Percentiles rank a stretch among this genome's conserved stretches.
These are phyloP conservation scores for Metarhizium sp. DNA, from an alignment of 2,329 filamentous ascomycete species.

Conservation along the genomic window DNA sequence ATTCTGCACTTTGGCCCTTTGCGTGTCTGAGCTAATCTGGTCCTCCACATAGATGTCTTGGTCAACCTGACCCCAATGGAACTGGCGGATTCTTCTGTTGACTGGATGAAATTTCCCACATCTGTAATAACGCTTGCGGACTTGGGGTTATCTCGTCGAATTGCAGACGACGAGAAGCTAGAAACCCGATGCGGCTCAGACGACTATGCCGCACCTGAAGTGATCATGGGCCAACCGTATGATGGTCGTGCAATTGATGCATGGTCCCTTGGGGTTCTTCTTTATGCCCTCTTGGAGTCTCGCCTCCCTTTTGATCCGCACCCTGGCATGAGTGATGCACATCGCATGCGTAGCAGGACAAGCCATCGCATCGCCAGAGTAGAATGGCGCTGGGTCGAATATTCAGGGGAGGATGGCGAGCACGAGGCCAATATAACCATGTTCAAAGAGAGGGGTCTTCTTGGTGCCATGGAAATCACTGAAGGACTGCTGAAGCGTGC, in stretches of 20 bases:
- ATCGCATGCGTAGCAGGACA: conserved; percentile 69
- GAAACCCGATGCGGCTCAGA: conserved; percentile 91
- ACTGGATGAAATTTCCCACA: conserved; percentile 70
- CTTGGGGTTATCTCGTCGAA: conserved; percentile 77
- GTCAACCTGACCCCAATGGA: conserved; percentile 69
- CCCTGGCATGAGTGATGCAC: conserved; percentile 67
- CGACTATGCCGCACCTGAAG: conserved; percentile 94
- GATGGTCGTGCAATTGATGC: conserved; percentile 87
- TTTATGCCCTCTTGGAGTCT: conserved; percentile 91
- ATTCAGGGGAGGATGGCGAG: conserved; percentile 74
- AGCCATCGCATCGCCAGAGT: conserved; percentile 92
- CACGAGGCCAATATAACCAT: conserved; percentile 60
- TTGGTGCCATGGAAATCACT: conserved; percentile 71
- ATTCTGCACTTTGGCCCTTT: neutral
- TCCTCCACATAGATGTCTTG: conserved; percentile 61
- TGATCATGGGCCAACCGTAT: conserved; percentile 90
- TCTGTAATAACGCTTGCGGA: conserved; percentile 86
- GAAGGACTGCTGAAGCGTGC: conserved; percentile 79
- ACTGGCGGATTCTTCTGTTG: conserved; percentile 50
- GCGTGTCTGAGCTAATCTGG: neutral
- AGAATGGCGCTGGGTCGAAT: conserved; percentile 92
- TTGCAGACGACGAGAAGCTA: conserved; percentile 79
- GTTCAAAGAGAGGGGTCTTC: conserved; percentile 54
- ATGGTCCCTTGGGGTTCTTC: conserved; percentile 87
- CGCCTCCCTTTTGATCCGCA: conserved; percentile 86